Evolutionary conservation across 352 stramenopile species (phyloP), one percentile per base, ranked within the genome.

Genomic region (Globisporangium paroecandrum): DNA sequence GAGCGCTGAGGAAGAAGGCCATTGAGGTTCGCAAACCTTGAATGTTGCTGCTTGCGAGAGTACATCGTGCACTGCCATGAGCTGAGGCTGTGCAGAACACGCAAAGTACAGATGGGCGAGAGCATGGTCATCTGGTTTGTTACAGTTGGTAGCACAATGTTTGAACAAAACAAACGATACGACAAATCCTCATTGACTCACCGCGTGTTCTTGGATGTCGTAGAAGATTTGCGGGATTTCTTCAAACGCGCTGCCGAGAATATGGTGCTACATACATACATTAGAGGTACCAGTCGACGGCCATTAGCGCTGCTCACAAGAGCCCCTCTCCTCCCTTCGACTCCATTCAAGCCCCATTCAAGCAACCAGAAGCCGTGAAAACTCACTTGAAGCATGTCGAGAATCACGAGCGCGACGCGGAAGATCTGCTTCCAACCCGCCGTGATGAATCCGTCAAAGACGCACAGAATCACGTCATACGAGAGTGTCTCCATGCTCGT

Each of bases 151-250:
- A 36, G 32, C 32, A 65, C 20, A 64, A 38, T 10, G 43, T 20
- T 1, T 29, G 9, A 32, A 18, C 4, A 15, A 41, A 4, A 9
- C 27, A 32, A 32, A 1, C 27, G 27, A 32, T 32, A 32, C 27
- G 27, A 32, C 7, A 36, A 36, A 36, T 36, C 32, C 32, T 36
- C 43, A 8, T 13, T 8, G 15, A 59, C 84, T 59, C 65, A 93
- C 85, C n/a, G 79, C 82, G 53, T 84, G 74, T 27, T 75, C 72
- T 34, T 84, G 78, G 6, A 93, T 77, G 53, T 90, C 82, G 75
- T 91, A 91, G 47, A 93, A 88, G 36, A 93, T 72, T 63, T 88
- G 79, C 32, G 85, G 78, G 43, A 93, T 90, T 58, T 90, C 82
- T 56, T 91, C 83, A 73, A 91, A 93, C 7, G 64, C 61, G 12